Evolutionary conservation across 352 stramenopile genomes (phyloP), one percentile per base, ranked within the genome.

Genomic region (Phytophthora multivora): DNA sequence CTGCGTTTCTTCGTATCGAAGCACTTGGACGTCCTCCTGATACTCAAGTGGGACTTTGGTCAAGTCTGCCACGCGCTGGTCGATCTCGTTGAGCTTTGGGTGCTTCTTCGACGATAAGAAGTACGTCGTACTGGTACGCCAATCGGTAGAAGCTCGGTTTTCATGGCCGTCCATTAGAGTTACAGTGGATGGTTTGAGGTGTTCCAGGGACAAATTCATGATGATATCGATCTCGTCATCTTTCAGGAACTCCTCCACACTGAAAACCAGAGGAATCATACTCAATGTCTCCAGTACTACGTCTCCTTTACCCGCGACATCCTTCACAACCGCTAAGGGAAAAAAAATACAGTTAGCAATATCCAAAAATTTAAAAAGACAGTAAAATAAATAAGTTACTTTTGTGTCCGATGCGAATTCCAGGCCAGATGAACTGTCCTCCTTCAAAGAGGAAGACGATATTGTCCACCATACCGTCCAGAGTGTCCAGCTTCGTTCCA

Each of bases 201-300:
- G 77, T 12, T 79, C 63, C 57, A 91, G 55, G 12, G 84, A 91
- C 45, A 91, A 69, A 7, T 88, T 71, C 57, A 91, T 64, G 61
- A 93, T 89, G 11, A 91, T 50, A 48, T 91, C 84, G 48, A 93
- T 91, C 58, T 91, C 82, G 13, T 91, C 79, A 54, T 93, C 82
- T n/a, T 83, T 80, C 7, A 93, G 65, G 26, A 93, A 91, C 23
- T 93, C 80, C 5, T 90, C 82, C 12, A 90, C 77, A 39, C 70
- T 64, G 51, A 93, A 91, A 36, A 93, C 82, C 2, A 93, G 68
- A 26, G 82, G 80, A 15, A 46, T 73, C 75, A 88, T 79, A 43
- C 73, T 89, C 48, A 87, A 47, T n/a, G 82, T 91, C 36, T 89
- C 78, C 13, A 91, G 50, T 38, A 75, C 66, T 12, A 88, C 41